phyloP scores from a whole-genome alignment of 1,284 basidiomycete genomes.

The Athelia sp. region DNA sequence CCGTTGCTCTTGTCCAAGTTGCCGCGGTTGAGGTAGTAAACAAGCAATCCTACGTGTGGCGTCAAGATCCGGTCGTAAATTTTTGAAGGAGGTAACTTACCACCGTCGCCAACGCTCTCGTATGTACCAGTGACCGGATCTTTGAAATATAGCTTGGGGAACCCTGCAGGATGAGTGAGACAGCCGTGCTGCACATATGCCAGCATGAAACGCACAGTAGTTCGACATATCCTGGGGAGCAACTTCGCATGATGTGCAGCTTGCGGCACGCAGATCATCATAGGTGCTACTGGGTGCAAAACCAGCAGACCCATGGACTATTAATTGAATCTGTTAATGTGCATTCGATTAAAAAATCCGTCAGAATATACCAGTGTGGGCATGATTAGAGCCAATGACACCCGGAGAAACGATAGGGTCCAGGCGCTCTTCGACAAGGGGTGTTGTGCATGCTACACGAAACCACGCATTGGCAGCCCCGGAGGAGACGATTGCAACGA shows the following conservation, averaged over 20 bases:
- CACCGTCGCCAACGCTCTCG: slow-evolving; percentile 32
- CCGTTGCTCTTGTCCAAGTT: slow-evolving; percentile 28
- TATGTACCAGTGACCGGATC: slow-evolving; percentile 30
- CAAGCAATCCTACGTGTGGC: slow-evolving; percentile 24
- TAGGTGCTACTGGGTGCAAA: too few relatives aligned
- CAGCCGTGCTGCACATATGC: background rate
- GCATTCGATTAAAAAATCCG: background rate
- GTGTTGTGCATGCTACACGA: slow-evolving; percentile 33
- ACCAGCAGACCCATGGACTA: too few relatives aligned
- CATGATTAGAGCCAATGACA: slow-evolving; percentile 30
- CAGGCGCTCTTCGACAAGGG: slow-evolving; percentile 36
- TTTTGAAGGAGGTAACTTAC: slow-evolving; percentile 9
- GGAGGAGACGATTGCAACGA: slow-evolving; percentile 13
- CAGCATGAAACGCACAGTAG: background rate
- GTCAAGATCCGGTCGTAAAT: background rate
- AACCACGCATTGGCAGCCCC: slow-evolving; percentile 32
- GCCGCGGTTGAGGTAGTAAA: slow-evolving; percentile 40
- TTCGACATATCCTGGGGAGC: slow-evolving; percentile 5
- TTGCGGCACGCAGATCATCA: too few relatives aligned
- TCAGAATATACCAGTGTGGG: slow-evolving; percentile 27
- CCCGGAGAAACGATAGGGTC: slow-evolving; percentile 41
- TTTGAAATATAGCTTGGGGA: slow-evolving; percentile 36
- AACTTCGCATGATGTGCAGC: too few relatives aligned
- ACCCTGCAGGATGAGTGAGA: slow-evolving; percentile 22
- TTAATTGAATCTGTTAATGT: background rate